phyloP scores from a whole-genome alignment of 495 filamentous ascomycete genomes.

The Umbilicaria muhlenbergii region DNA sequence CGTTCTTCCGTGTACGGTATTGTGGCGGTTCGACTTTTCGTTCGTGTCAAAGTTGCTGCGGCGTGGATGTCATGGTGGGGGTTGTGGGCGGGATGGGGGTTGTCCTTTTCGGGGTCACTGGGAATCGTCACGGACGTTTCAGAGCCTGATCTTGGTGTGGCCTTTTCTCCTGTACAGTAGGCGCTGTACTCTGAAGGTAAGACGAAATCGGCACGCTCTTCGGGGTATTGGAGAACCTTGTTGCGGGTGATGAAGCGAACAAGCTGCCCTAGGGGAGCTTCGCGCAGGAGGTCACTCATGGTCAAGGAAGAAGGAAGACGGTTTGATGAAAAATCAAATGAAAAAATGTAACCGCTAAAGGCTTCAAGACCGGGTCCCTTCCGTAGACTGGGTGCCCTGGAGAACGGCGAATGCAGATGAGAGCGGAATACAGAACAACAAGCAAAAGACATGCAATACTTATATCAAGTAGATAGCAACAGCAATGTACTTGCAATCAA shows the following conservation, averaged over 20 bases:
- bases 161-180: conserved; percentile 12
- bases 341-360: no score
- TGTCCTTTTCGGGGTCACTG: conserved; percentile 6
- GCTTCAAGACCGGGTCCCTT: no score
- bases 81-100: conserved; percentile 1
- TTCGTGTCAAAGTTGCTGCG: conserved; percentile 10
- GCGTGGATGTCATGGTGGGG: conserved; percentile 8
- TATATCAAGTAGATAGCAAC: no score
- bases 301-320: background rate
- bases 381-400: no score
- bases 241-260: conserved; percentile 33
- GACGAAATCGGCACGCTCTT: conserved; percentile 35
- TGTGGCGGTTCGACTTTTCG: conserved; percentile 18
- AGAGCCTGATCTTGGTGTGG: background rate
- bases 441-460: no score
- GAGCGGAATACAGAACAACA: no score
- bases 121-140: background rate
- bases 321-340: no score
- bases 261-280: conserved; percentile 37
- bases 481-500: no score
- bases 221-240: conserved; percentile 35
- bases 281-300: conserved; percentile 24
- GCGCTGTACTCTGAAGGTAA: conserved; percentile 31
- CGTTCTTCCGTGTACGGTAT: conserved; percentile 21
- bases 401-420: no score